Evolutionary conservation across 2,329 filamentous ascomycete species (phyloP).

Genomic region (Ophiostoma sp.): DNA sequence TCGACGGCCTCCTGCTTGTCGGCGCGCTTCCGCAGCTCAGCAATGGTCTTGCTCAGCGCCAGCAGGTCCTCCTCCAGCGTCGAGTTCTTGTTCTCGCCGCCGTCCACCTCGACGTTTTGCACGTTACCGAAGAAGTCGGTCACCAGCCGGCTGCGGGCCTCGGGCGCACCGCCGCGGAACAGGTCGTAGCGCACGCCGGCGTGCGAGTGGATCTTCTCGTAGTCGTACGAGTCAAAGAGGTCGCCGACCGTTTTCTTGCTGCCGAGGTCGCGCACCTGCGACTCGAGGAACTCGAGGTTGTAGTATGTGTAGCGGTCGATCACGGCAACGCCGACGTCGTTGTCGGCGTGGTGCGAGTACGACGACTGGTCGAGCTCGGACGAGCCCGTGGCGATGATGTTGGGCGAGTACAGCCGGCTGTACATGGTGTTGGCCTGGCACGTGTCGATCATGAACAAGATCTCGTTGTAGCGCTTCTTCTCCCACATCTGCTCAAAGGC

Average conservation of each 20-base stretch:
- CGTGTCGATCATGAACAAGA: conserved; percentile 99
- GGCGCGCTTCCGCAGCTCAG: conserved; percentile 46
- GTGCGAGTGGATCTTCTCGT: conserved; percentile 86
- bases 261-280: conserved; percentile 75
- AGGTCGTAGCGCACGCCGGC: conserved; percentile 91
- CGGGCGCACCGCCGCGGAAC: conserved; percentile 77
- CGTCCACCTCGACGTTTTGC: conserved; percentile 90
- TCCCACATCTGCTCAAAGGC: conserved; percentile 99
- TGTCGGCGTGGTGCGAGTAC: conserved; percentile 96
- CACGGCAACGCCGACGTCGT: conserved; percentile 94
- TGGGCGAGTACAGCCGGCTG: conserved; percentile 93
- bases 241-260: conserved; percentile 89
- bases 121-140: conserved; percentile 99
- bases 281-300: conserved; percentile 93
- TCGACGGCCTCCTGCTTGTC: conserved; percentile 41
- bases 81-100: conserved; percentile 40
- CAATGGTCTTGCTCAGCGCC: conserved; percentile 65
- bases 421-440: conserved; percentile 99
- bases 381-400: conserved; percentile 96
- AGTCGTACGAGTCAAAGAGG: conserved; percentile 93
- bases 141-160: conserved; percentile 71
- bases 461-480: conserved; percentile 97
- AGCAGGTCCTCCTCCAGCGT: conserved; percentile 68
- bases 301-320: conserved; percentile 99
- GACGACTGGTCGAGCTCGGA: conserved; percentile 93